Evolutionary conservation across 495 filamentous ascomycete genomes (phyloP), one percentile per base, ranked within the genome.

Genomic region (Aspergillus bertholletiae): DNA sequence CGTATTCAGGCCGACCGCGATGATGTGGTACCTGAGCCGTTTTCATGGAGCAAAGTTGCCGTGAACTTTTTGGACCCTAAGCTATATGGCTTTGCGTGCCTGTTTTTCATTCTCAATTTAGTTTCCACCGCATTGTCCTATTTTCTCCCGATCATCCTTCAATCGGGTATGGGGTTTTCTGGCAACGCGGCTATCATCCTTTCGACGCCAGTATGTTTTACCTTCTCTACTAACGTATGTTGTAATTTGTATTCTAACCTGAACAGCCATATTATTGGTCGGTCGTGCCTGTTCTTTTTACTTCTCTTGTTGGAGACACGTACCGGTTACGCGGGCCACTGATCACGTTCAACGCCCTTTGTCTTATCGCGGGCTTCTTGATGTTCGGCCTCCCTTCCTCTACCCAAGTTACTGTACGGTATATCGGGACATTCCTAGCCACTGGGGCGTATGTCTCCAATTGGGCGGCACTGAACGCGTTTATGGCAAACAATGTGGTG

Each of bases 381-480:
- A 85, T 91, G 78, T 78, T 92, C 26, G 88, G 88, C 0, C 88
- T 91, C 57, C 65, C 67, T 0, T 43, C 46, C 13, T 77, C 83
- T 1, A 69, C 73, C 4, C 83, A 89, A 56, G 83, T 87, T 27
- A 74, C 84, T 0, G 86, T 87, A 11, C 80, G 88, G 20, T 92
- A 90, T 59, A 72, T 89, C 20, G 88, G 88, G 2, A 85, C 85
- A 0, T 91, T 84, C 63, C 78, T 92, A 2, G 85, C 88, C 0
- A 91, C 88, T 0, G 88, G 88, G 0, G 87, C 88, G 0, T 92
- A 91, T 58, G 79, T 92, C 4, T 84, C 80, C 3, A 92, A 92
- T 56, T 92, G 88, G 88, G 87, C 88, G 0, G 88, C 87, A 2
- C 69, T 92, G 49, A 88, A 83, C 58, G 82, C 87, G 0, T 92